phyloP scores from a whole-genome alignment of 345 rosid species.

The Cochlearia excelsa region DNA sequence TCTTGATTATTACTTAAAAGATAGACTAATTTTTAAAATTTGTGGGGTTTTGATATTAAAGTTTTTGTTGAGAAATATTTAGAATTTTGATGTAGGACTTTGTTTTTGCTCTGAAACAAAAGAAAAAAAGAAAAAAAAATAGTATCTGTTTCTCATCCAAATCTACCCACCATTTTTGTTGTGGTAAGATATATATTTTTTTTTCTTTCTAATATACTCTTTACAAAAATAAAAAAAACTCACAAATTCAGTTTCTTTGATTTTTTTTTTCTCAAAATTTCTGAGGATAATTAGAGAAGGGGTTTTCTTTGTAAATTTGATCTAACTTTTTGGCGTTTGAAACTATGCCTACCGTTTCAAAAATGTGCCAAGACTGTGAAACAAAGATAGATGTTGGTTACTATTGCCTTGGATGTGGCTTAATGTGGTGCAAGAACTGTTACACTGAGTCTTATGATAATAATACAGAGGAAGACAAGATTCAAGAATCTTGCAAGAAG shows the following conservation, averaged over 20 bases:
- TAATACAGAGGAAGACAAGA: conserved; percentile 16
- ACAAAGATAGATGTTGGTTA: conserved; percentile 33
- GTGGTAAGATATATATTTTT: conserved; percentile 34
- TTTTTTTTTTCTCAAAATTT: conserved; percentile 18
- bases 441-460: conserved; percentile 10
- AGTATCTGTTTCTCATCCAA: conserved; percentile 31
- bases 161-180: conserved; percentile 61
- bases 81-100: conserved; percentile 31
- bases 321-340: no score
- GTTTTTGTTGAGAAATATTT: conserved; percentile 17
- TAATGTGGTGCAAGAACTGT: conserved; percentile 55
- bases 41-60: conserved; percentile 30
- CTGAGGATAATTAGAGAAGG: conserved; percentile 20
- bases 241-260: conserved; percentile 27
- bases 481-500: conserved; percentile 27
- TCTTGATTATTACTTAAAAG: not conserved
- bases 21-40: conserved; percentile 12
- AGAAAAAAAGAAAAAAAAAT: conserved; percentile 14
- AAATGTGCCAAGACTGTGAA: no score
- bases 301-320: conserved; percentile 17
- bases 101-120: conserved; percentile 1
- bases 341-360: no score
- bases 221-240: conserved; percentile 14
- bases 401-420: conserved; percentile 63
- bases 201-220: conserved; percentile 17